Base-by-base conservation (phyloP, 805 yeast species). In the Saccharomycopsis sp. region DNA sequence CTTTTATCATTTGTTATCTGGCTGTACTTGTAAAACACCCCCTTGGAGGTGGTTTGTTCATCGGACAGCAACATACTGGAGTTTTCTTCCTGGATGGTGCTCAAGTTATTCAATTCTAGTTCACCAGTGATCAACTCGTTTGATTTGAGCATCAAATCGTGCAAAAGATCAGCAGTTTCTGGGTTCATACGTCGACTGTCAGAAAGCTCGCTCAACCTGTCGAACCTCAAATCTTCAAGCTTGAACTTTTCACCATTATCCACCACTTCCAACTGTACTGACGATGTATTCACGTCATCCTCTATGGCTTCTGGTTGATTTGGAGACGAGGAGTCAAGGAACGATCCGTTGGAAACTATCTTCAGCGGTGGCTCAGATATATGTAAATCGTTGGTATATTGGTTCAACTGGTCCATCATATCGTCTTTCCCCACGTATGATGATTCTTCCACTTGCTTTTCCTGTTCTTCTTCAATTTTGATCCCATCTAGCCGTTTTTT, bases 271-370 rank as follows among this genome's bases (percentile, higher is more conserved):
- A n/a, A n/a, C n/a, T n/a, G n/a, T 9, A 25, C 12, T 25, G 29
- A 25, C 10, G 29, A 25, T 12, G 9, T 9, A 30, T 13, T n/a
- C n/a, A 17, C 15, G 15, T 30, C 33, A n/a, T 30, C 33, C 15
- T 15, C 17, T n/a, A 30, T 30, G n/a, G n/a, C n/a, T 8, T 30
- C 33, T 30, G 33, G 16, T 15, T 36, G 39, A 20, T 30, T 38
- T n/a, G 41, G 41, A 13, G 41, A 38, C 7, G 36, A 31, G 9
- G 36, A 30, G 7, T 38, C 41, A 9, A 37, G 15, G 4, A 37
- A 37, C n/a, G n/a, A n/a, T n/a, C n/a, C n/a, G n/a, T n/a, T n/a
- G n/a, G n/a, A n/a, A n/a, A n/a, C n/a, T n/a, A n/a, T n/a, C n/a
- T n/a, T n/a, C n/a, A n/a, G n/a, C n/a, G n/a, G n/a, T n/a, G n/a